Base-by-base conservation (phyloP, 2,329 filamentous ascomycete genomes). In the Colletotrichum sidae region DNA sequence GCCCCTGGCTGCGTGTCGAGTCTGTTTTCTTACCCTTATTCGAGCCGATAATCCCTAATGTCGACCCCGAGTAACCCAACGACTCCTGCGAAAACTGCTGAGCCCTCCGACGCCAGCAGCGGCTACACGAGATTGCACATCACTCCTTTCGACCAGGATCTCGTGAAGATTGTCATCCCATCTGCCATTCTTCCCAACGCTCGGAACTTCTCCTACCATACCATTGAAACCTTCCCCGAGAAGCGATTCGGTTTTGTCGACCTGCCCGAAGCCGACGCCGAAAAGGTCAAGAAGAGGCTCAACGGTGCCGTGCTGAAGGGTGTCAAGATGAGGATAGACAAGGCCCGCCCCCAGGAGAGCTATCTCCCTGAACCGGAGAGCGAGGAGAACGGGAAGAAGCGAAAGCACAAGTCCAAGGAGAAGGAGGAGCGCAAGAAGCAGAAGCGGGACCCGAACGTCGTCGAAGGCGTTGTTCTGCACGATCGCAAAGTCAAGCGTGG, bases 211-310 rank as follows among this genome's bases (percentile, higher is more conserved):
- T 97, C 94, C n/a, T 97, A 91, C 79, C 95, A 98, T 78, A 83
- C 84, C 6, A 80, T 97, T 70, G 87, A 93, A 74, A 94, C 94
- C 1, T 97, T 97, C 69, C 95, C 95, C 12, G 96, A 99, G 70
- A 91, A 88, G 75, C 90, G 88, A 57, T 99, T 93, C 88, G 96
- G 95, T 60, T 99, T 92, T 79, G 83, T 98, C 65, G 94, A 96
- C 51, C 80, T 99, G 42, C 94, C 94, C 0, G 79, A 76, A 3
- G 87, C 88, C 78, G 94, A 97, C 69, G 96, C 95, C 9, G 91
- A 95, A n/a, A 97, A 94, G 77, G 79, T 98, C 58, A 93, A 90
- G 80, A 95, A 91, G 80, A 98, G 96, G 80, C 85, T 98, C 54
- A 92, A 97, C 82, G 95, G 95, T 38, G 87, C 91, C 2, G 91